A percentile compares a stretch with the other conserved stretches of the same genome.
phyloP scores from a whole-genome alignment of 306 rosid genomes.

The Cajanus cajan region DNA sequence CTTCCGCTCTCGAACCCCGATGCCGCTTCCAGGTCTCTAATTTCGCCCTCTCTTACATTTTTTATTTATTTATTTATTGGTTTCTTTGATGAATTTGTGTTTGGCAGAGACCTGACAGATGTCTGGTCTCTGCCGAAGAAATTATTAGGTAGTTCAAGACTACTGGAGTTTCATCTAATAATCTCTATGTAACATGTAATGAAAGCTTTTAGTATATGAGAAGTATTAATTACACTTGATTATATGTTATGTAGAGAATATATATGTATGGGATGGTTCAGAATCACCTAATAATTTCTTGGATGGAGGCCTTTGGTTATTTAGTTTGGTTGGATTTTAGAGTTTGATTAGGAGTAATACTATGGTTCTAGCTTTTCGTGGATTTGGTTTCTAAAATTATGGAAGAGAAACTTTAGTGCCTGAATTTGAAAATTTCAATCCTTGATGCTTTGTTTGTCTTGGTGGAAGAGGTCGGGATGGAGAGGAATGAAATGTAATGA shows the following conservation, averaged over 20 bases:
- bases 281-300: no score
- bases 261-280: no score
- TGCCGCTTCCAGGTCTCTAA: conserved; percentile 77
- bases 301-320: no score
- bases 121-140: no score
- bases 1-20: conserved; percentile 80
- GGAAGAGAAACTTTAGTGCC: neutral
- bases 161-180: no score
- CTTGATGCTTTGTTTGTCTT: neutral
- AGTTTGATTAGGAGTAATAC: neutral
- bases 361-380: neutral
- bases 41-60: neutral
- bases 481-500: neutral
- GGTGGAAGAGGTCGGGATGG: neutral
- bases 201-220: no score
- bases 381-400: neutral
- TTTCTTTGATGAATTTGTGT: neutral
- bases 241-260: no score
- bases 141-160: no score
- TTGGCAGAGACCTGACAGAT: neutral
- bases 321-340: neutral
- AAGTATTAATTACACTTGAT: no score
- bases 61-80: neutral
- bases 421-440: neutral
- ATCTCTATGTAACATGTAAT: no score